phyloP scores from a whole-genome alignment of 2,329 filamentous ascomycete species.

The Fusarium anthophilum region DNA sequence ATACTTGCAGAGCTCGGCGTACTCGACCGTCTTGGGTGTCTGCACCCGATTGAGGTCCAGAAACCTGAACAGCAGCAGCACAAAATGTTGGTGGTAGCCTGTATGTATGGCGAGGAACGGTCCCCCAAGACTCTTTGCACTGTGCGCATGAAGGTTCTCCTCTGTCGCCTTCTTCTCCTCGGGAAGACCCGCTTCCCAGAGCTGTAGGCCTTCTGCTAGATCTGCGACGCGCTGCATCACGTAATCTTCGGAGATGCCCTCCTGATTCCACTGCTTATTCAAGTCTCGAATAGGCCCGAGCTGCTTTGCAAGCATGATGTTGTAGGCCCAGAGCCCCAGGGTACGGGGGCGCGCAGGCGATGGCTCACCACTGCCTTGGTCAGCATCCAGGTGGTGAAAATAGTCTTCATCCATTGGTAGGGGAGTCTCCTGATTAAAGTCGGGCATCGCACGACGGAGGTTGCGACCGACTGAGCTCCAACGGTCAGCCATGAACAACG shows the following conservation, averaged over 20 bases:
- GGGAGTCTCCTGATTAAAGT: slow-evolving; percentile 4
- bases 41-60: neutral
- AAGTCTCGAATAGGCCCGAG: neutral
- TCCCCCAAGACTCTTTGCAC: neutral
- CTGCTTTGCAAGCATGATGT: slow-evolving; percentile 6
- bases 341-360: neutral
- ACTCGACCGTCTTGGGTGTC: slow-evolving; percentile 1
- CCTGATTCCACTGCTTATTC: slow-evolving; percentile 5
- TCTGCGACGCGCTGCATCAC: slow-evolving; percentile 3
- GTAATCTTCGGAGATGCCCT: neutral
- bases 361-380: neutral
- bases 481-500: slow-evolving; percentile 5
- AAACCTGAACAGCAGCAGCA: neutral
- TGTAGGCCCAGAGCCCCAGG: slow-evolving; percentile 7
- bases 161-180: slow-evolving; percentile 4
- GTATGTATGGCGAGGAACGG: slow-evolving; percentile 12
- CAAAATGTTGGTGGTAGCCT: slow-evolving; percentile 6
- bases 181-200: neutral
- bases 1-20: slow-evolving; percentile 2
- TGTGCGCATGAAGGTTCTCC: neutral
- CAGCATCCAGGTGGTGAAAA: neutral
- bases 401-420: slow-evolving; percentile 11
- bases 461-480: slow-evolving; percentile 9
- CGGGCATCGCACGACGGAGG: slow-evolving; percentile 7
- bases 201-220: neutral